These are phyloP conservation scores for Stephanodiscus triporus DNA, from an alignment of 108 stramenopile genomes.

Conservation along the genomic window DNA sequence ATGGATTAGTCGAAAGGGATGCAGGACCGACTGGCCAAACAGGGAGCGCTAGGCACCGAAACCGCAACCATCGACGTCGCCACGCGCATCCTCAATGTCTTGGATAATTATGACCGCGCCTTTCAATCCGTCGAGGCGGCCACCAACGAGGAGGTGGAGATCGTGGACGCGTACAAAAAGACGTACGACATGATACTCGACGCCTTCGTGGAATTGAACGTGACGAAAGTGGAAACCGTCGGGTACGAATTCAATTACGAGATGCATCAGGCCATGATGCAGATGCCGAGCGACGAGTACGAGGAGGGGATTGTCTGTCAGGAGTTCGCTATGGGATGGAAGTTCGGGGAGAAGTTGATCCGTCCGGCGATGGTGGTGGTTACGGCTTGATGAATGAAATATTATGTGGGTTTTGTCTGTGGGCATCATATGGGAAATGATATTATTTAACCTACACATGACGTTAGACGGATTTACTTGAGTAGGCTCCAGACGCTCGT, in stretches of 20 bases:
- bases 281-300: slow-evolving; percentile 72
- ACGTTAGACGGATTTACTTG: too few relatives aligned
- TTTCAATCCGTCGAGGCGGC: slow-evolving; percentile 65
- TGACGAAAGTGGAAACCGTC: slow-evolving; percentile 83
- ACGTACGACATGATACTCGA: slow-evolving; percentile 68
- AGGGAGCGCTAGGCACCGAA: slow-evolving; percentile 56
- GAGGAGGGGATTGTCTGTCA: slow-evolving; percentile 90
- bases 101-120: slow-evolving; percentile 89
- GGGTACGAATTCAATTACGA: slow-evolving; percentile 90
- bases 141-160: slow-evolving; percentile 72
- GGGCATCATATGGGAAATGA: too few relatives aligned
- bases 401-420: not conserved
- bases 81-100: slow-evolving; percentile 56
- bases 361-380: slow-evolving; percentile 90
- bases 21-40: slow-evolving; percentile 69
- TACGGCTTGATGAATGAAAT: slow-evolving; percentile 50
- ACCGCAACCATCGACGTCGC: slow-evolving; percentile 67
- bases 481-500: too few relatives aligned
- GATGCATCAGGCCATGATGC: slow-evolving; percentile 88
- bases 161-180: slow-evolving; percentile 76
- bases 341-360: slow-evolving; percentile 73
- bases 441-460: too few relatives aligned
- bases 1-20: slow-evolving; percentile 39
- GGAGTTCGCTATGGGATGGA: slow-evolving; percentile 84
- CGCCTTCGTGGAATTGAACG: slow-evolving; percentile 73